These are phyloP conservation scores for Echinosophora koreensis DNA, from an alignment of 306 rosid species.

Conservation along the genomic window DNA sequence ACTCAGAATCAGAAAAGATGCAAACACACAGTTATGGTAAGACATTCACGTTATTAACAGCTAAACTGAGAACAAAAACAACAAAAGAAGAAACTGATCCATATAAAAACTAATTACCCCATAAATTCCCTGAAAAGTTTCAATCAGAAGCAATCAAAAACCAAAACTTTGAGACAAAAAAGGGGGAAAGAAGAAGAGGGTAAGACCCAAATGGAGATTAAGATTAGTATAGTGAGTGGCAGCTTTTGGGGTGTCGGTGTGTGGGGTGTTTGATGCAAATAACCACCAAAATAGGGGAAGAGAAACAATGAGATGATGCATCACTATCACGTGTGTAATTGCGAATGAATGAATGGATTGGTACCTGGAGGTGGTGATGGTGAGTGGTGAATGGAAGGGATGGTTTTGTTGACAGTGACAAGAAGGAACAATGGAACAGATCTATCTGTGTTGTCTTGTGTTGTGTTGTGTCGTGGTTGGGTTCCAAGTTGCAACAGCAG, in stretches of 20 bases:
- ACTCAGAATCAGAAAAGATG: conserved; percentile 18
- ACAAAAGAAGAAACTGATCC: conserved; percentile 23
- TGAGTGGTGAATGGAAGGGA: conserved; percentile 32
- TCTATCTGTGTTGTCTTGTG: conserved; percentile 3
- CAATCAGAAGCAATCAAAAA: conserved; percentile 36
- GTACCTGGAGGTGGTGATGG: conserved; percentile 41
- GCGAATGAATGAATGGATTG: conserved; percentile 34
- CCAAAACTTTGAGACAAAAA: conserved; percentile 21
- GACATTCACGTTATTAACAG: conserved; percentile 23
- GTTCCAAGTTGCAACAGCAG: conserved; percentile 7
- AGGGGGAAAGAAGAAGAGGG: conserved; percentile 33
- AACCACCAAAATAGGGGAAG: not conserved
- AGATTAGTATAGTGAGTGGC: not conserved
- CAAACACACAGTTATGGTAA: not conserved
- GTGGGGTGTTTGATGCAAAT: conserved; percentile 9
- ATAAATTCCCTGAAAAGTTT: conserved; percentile 5
- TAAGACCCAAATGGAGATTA: conserved; percentile 43
- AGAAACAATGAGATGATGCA: conserved; percentile 26
- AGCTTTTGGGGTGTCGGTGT: not conserved
- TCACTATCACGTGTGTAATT: conserved; percentile 4
- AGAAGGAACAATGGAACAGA: conserved; percentile 30
- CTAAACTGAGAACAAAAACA: conserved; percentile 12
- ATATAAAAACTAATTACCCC: conserved; percentile 38
- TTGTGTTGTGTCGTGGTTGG: conserved; percentile 10
- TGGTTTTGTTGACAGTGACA: conserved; percentile 26